phyloP scores from a whole-genome alignment of 306 rosid genomes.

The Ammopiptanthus mongolicus region DNA sequence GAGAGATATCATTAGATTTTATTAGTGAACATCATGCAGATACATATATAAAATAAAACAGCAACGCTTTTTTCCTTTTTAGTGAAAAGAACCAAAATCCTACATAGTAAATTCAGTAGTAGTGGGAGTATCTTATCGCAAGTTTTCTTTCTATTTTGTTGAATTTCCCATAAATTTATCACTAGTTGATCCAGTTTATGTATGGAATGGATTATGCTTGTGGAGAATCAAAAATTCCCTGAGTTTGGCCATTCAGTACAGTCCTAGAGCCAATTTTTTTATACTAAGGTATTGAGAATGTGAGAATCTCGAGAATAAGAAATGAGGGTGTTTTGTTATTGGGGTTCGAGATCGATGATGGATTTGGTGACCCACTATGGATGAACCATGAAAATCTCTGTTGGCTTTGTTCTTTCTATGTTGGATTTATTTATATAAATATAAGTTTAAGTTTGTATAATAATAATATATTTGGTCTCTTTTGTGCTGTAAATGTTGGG shows the following conservation, averaged over 20 bases:
- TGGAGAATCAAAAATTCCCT: constrained; percentile 63
- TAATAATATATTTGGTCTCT: constrained; percentile 17
- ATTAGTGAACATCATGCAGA: constrained; percentile 10
- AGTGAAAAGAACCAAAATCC: constrained; percentile 19
- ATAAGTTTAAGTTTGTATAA: neutral
- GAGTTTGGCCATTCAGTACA: constrained; percentile 64
- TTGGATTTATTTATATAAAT: neutral
- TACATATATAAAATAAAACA: neutral
- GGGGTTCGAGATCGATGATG: constrained; percentile 49
- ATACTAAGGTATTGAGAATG: constrained; percentile 50
- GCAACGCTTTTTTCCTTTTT: neutral
- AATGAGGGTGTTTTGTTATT: constrained; percentile 10
- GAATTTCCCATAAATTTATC: constrained; percentile 12
- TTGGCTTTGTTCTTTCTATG: neutral
- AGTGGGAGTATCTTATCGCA: constrained; percentile 16
- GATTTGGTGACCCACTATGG: constrained; percentile 71
- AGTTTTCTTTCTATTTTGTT: constrained; percentile 7
- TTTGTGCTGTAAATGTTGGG: constrained; percentile 55
- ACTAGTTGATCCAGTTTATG: constrained; percentile 18
- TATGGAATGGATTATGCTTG: constrained; percentile 23
- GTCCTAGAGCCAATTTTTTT: constrained; percentile 30
- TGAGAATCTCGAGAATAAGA: constrained; percentile 74
- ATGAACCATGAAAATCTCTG: constrained; percentile 39
- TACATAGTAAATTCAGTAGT: neutral
- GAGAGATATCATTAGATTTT: constrained; percentile 31